Base-by-base conservation (phyloP, 768 basidiomycete species). In the Termitomyces sp. region DNA sequence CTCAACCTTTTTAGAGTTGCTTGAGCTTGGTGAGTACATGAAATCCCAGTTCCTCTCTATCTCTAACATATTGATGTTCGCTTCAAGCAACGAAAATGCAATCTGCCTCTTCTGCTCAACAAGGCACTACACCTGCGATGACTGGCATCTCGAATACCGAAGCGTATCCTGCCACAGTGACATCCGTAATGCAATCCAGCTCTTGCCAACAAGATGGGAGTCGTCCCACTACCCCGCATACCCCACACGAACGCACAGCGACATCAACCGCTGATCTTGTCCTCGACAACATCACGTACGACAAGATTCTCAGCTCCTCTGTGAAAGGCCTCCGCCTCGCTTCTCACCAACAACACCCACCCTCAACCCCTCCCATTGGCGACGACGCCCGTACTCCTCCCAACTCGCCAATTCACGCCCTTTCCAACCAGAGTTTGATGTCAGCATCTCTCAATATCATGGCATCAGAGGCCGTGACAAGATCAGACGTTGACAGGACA, bases 221-320 rank as follows among this genome's bases (percentile, higher is more conserved):
- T n/a, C 26, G 28, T 30, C 12, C 26, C 13, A 13, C 38, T 42
- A 30, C 18, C 36, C 46, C 57, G 18, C 35, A 14, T 10, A 30
- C 18, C 36, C 40, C 57, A 22, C 35, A 18, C 10, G 20, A 20
- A 20, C 54, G 53, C 18, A 50, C 65, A 40, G 24, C 48, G 30
- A 58, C 58, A 5, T 68, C 65, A 9, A 52, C 65, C 18, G 45
- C 60, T 1, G 65, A 68, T 44, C 53, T 64, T 28, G 54, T 64
- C 14, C 57, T 68, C 28, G 50, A 66, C 53, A 61, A 63, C 40
- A 44, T 66, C 24, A 68, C 65, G 10, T 68, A 68, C 47, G 65
- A 66, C 56, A 62, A 59, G 4, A 66, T 68, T 40, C 58, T 68
- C 49, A 66, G 61, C 30, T 64, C 65, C 2, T 62, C 59, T 16